Percentiles rank a stretch among this genome's conserved stretches.
Conservation (phyloP, 179 eudicot species). For the Corrigiola litoralis region DNA sequence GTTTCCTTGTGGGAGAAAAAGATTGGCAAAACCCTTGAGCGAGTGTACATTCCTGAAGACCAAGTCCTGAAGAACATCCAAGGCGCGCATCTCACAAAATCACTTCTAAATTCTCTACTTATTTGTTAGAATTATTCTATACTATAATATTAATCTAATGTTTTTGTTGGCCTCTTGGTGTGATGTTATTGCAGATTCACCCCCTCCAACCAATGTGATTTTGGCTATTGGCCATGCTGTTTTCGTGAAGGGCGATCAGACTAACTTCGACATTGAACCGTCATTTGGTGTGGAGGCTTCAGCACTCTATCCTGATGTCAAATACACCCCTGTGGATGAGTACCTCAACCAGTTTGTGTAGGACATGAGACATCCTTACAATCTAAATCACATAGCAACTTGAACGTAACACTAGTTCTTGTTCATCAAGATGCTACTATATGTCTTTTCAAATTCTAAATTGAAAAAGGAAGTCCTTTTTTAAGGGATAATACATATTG, state of each 20-base stretch:
- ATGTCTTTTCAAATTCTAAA: too few relatives aligned
- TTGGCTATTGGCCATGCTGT: conserved; percentile 39
- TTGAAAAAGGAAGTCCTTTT: too few relatives aligned
- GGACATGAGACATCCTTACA: not conserved
- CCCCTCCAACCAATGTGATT: conserved; percentile 28
- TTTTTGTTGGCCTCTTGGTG: not conserved
- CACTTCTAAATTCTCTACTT: not conserved
- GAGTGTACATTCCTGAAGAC: conserved; percentile 45
- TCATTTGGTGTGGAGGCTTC: conserved; percentile 56
- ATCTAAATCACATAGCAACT: too few relatives aligned
- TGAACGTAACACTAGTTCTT: too few relatives aligned
- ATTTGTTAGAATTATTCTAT: too few relatives aligned
- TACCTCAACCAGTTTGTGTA: conserved; percentile 41
- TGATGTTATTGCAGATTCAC: conserved; percentile 35
- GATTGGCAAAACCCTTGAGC: conserved; percentile 49
- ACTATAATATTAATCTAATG: not conserved
- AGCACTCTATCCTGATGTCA: conserved; percentile 55
- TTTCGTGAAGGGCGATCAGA: conserved; percentile 53
- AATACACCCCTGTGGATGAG: conserved; percentile 50
- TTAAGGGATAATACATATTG: too few relatives aligned
- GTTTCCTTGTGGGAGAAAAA: conserved; percentile 75
- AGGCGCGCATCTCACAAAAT: conserved; percentile 23
- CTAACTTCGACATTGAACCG: conserved; percentile 46
- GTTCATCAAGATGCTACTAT: too few relatives aligned
- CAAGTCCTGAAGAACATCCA: conserved; percentile 51